phyloP scores from a whole-genome alignment of 768 basidiomycete species.

The Dacryopinax spathularia region DNA sequence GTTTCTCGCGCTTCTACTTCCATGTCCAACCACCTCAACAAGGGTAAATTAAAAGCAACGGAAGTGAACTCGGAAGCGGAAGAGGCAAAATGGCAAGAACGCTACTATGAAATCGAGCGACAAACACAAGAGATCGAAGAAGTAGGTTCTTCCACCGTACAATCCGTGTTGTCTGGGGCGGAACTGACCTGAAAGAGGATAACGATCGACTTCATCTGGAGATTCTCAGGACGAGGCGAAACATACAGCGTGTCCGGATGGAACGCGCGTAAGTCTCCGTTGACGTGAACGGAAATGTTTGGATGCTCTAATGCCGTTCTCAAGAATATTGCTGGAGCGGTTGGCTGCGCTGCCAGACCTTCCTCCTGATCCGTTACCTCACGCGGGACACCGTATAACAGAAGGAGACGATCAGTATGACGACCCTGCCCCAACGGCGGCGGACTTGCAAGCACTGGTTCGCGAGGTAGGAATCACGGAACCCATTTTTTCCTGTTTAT shows the following conservation, averaged over 20 bases:
- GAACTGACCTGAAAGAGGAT: conserved; percentile 36
- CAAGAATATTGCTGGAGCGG: background rate
- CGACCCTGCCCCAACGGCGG: background rate
- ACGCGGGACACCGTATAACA: background rate
- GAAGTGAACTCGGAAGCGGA: conserved; percentile 69
- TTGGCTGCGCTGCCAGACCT: background rate
- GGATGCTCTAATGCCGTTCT: background rate
- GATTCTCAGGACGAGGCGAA: conserved; percentile 61
- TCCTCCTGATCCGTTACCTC: background rate
- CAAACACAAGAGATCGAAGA: conserved; percentile 78
- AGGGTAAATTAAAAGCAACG: conserved; percentile 34
- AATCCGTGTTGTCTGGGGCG: background rate
- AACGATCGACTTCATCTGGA: conserved; percentile 80
- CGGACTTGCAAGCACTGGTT: background rate
- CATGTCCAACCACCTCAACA: conserved; percentile 20
- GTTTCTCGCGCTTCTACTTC: background rate
- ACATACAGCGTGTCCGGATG: conserved; percentile 73
- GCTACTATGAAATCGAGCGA: conserved; percentile 77
- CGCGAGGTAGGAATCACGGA: background rate
- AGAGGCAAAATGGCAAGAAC: conserved; percentile 73
- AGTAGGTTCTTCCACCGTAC: conserved; percentile 32
- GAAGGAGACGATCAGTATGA: background rate
- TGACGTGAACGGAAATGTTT: background rate
- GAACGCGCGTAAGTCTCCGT: conserved; percentile 62
- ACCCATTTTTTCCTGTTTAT: too few species aligned